Base-by-base conservation (phyloP, 2,329 filamentous ascomycete genomes). In the Decorospora gaudefroyi region DNA sequence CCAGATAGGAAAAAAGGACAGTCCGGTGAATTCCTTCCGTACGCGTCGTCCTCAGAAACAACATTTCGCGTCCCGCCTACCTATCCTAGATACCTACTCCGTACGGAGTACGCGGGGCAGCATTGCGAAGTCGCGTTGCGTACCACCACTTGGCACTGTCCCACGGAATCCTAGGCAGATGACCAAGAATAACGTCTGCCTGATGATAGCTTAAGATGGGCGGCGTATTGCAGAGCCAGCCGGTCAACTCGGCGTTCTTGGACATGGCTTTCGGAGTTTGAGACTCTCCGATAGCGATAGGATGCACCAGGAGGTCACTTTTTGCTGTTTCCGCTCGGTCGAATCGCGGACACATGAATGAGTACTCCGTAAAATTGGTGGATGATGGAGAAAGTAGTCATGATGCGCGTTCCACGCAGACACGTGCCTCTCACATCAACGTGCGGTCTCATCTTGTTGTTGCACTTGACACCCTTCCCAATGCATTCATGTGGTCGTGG, bases 11-110 rank as follows among this genome's bases (percentile, higher is more conserved):
- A n/a, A n/a, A 50, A 45, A 49, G 32, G 15, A 35, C 30, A 18
- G 21, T 51, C 53, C 55, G 53, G 53, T 55, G 38, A 54, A 33
- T 46, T 39, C n/a, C n/a, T n/a, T n/a, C n/a, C n/a, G n/a, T n/a
- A n/a, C n/a, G n/a, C n/a, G n/a, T n/a, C n/a, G n/a, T n/a, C n/a
- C n/a, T n/a, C n/a, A n/a, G n/a, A n/a, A n/a, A n/a, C n/a, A n/a
- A n/a, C n/a, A n/a, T n/a, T 10, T 31, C 43, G 32, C 16, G 39
- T 42, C 31, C 31, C 39, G 39, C 39, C 42, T 32, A 32, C 46
- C n/a, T n/a, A n/a, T n/a, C n/a, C n/a, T n/a, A n/a, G n/a, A n/a
- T n/a, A n/a, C n/a, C n/a, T n/a, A n/a, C n/a, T n/a, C n/a, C n/a
- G n/a, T n/a, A n/a, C n/a, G n/a, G n/a, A n/a, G n/a, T 29, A 50